phyloP scores from a whole-genome alignment of 192 early-diverging fungal species.

The Polychytrium aggregatum region DNA sequence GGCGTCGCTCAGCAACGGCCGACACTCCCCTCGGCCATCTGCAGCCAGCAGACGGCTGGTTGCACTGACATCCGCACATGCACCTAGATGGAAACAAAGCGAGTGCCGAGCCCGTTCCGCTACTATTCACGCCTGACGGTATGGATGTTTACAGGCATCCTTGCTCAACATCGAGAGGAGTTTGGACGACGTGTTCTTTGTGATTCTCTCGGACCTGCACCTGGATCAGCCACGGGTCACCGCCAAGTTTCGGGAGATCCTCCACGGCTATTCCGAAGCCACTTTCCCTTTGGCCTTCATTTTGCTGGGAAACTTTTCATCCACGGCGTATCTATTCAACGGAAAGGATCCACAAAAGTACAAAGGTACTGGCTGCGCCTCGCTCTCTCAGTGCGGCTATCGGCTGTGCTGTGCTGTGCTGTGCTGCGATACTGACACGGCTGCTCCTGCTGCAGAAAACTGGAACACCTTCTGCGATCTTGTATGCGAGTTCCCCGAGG shows the following conservation, averaged over 20 bases:
- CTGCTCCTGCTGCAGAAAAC: conserved; percentile 10
- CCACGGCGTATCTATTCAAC: conserved; percentile 54
- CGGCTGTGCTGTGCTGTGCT: too few relatives aligned
- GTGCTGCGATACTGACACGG: too few relatives aligned
- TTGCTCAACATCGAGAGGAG: conserved; percentile 22
- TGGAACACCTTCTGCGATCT: conserved; percentile 51
- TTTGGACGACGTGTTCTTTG: conserved; percentile 50
- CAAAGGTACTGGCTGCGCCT: too few relatives aligned
- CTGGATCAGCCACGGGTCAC: conserved; percentile 75
- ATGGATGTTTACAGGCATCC: neutral
- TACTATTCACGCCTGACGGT: neutral
- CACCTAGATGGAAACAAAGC: too few relatives aligned
- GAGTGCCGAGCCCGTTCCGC: conserved; percentile 29
- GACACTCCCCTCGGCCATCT: too few relatives aligned
- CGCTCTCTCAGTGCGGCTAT: too few relatives aligned
- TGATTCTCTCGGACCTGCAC: conserved; percentile 76
- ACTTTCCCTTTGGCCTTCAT: conserved; percentile 72
- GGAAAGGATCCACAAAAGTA: conserved; percentile 53
- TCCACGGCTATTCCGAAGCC: conserved; percentile 58
- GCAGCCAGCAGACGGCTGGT: too few relatives aligned
- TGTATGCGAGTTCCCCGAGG: conserved; percentile 48
- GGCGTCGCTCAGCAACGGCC: too few relatives aligned
- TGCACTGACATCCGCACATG: too few relatives aligned
- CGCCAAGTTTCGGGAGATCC: conserved; percentile 55
- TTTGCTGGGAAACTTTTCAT: conserved; percentile 78